Conservation (phyloP, 2,329 filamentous ascomycete species). For the Cercospora berteroae region DNA sequence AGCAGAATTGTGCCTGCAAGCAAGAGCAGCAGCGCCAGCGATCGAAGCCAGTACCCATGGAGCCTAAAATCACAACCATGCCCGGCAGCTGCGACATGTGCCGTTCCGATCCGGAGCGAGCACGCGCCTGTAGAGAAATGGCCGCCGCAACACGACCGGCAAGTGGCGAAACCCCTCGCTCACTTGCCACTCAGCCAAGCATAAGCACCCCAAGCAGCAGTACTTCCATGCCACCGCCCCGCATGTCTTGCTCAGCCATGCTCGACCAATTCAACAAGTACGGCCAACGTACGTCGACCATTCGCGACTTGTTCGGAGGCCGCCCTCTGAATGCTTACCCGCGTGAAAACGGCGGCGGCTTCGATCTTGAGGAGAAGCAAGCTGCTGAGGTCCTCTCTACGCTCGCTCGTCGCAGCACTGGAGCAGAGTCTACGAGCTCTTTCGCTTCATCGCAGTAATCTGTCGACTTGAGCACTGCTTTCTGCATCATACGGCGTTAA, state of each 20-base stretch:
- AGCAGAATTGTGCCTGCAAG: conserved; percentile 30
- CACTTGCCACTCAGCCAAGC: not conserved
- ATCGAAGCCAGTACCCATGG: conserved; percentile 7
- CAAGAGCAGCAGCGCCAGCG: conserved; percentile 19
- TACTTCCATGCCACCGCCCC: conserved; percentile 19
- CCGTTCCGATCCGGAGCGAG: conserved; percentile 29
- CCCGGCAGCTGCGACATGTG: conserved; percentile 35
- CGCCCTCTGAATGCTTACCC: conserved; percentile 23
- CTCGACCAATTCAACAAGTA: conserved; percentile 27
- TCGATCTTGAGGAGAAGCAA: conserved; percentile 25
- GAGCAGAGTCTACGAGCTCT: conserved; percentile 11
- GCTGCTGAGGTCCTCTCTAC: conserved; percentile 24
- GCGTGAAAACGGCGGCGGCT: conserved; percentile 16
- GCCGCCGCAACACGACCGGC: conserved; percentile 16
- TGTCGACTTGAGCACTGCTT: not conserved
- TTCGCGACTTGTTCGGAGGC: conserved; percentile 25
- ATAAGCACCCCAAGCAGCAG: not conserved
- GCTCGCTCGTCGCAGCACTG: conserved; percentile 19
- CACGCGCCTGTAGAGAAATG: conserved; percentile 30
- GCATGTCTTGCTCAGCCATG: conserved; percentile 26
- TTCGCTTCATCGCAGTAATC: conserved; percentile 1
- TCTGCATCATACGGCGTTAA: not conserved
- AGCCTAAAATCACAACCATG: conserved; percentile 16
- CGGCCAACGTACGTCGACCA: conserved; percentile 25
- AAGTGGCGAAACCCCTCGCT: conserved; percentile 11